phyloP scores from a whole-genome alignment of 1,284 basidiomycete genomes.

The Melampsora larici-populina region DNA sequence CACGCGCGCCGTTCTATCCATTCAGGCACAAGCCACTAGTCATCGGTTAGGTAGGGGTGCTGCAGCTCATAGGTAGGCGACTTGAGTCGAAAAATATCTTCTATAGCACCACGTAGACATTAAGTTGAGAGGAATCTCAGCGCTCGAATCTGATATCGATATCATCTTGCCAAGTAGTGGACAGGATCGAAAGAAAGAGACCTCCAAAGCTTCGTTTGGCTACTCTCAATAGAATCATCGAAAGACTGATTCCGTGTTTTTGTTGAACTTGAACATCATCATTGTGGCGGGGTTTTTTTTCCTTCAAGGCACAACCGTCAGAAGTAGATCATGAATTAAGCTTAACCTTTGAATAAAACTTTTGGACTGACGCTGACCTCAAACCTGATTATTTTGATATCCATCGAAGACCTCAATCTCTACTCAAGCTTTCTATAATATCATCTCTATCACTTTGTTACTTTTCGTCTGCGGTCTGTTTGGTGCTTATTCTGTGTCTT shows the following conservation, averaged over 20 bases:
- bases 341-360: neutral
- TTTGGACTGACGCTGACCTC: neutral
- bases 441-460: neutral
- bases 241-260: neutral
- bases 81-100: neutral
- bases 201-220: too few relatives aligned
- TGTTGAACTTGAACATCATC: neutral
- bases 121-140: neutral
- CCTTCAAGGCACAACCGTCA: neutral
- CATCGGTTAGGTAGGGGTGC: neutral
- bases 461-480: neutral
- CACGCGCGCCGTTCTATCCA: neutral
- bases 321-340: neutral
- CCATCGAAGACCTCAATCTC: neutral
- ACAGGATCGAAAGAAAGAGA: neutral
- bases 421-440: neutral
- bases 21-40: neutral
- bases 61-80: neutral
- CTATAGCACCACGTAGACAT: neutral
- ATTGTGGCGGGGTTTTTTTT: neutral
- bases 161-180: neutral
- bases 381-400: neutral
- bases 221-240: too few relatives aligned
- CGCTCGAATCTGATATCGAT: neutral
- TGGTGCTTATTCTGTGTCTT: constrained; percentile 1